A percentile compares a stretch with the other conserved stretches of the same genome.
These are phyloP conservation scores for Fusarium poae DNA, from an alignment of 2,329 filamentous ascomycete genomes.

Conservation along the genomic window DNA sequence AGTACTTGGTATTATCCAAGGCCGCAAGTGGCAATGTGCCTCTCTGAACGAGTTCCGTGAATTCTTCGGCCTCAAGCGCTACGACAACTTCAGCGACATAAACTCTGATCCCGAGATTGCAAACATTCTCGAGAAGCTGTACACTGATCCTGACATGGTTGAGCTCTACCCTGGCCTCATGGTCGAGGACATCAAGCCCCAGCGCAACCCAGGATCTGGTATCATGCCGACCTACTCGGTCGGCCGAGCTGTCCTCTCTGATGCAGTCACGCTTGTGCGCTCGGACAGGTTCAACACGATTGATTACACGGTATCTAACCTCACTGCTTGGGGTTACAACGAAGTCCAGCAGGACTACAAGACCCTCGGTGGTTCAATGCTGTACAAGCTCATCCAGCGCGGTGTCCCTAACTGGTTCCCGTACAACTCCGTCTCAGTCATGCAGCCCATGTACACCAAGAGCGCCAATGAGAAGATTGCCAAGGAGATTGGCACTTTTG, in stretches of 20 bases:
- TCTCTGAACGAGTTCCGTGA: conserved; percentile 74
- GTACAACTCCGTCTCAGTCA: conserved; percentile 58
- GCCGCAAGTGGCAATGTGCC: conserved; percentile 71
- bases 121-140: conserved; percentile 68
- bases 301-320: conserved; percentile 58
- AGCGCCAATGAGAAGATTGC: conserved; percentile 57
- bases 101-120: conserved; percentile 69
- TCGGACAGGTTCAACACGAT: conserved; percentile 71
- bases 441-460: conserved; percentile 62
- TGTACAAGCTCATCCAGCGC: conserved; percentile 62
- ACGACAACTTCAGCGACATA: conserved; percentile 70
- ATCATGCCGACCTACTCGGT: conserved; percentile 62
- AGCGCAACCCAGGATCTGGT: conserved; percentile 61
- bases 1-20: conserved; percentile 72
- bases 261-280: conserved; percentile 70
- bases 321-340: conserved; percentile 61
- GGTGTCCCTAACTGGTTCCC: conserved; percentile 61
- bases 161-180: conserved; percentile 78
- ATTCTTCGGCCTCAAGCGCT: conserved; percentile 70
- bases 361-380: conserved; percentile 58
- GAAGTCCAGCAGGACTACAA: conserved; percentile 50
- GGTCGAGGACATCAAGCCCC: conserved; percentile 68
- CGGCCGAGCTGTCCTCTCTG: conserved; percentile 68
- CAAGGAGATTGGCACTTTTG: conserved; percentile 54
- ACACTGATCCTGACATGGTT: conserved; percentile 73